Conservation (phyloP, 805 yeast genomes). For the Metschnikowia picachoensis region DNA sequence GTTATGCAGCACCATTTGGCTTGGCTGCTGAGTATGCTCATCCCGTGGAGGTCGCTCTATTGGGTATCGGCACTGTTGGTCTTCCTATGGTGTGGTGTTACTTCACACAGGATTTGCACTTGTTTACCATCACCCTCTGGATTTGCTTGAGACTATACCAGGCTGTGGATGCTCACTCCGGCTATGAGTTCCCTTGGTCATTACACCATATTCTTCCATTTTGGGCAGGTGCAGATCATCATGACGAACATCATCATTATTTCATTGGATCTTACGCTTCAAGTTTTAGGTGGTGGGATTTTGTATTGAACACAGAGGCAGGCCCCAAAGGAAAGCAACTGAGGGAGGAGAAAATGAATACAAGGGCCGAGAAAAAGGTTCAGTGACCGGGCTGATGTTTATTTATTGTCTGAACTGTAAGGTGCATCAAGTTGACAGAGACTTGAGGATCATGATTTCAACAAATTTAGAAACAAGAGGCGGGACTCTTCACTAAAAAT, state of each 20-base stretch:
- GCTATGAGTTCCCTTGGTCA: slow-evolving; percentile 97
- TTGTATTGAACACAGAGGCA: slow-evolving; percentile 80
- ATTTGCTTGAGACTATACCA: slow-evolving; percentile 84
- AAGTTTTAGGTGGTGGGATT: slow-evolving; percentile 96
- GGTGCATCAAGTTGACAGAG: no score
- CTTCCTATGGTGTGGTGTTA: slow-evolving; percentile 76
- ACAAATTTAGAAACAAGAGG: no score
- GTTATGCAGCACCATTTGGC: slow-evolving; percentile 97
- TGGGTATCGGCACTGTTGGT: slow-evolving; percentile 96
- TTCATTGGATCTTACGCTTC: slow-evolving; percentile 95
- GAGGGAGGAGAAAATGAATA: slow-evolving; percentile 64
- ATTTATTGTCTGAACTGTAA: no score
- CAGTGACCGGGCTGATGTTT: slow-evolving; percentile 6
- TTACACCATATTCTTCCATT: slow-evolving; percentile 87
- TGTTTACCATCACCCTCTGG: slow-evolving; percentile 89
- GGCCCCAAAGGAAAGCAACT: slow-evolving; percentile 74
- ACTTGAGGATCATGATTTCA: no score
- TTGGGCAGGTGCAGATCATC: slow-evolving; percentile 99
- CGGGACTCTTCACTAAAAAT: no score
- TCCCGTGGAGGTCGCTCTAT: slow-evolving; percentile 84
- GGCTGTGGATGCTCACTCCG: slow-evolving; percentile 97
- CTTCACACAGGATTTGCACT: slow-evolving; percentile 67
- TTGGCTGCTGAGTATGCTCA: slow-evolving; percentile 97
- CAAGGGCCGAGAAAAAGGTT: slow-evolving; percentile 45
- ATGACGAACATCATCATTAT: slow-evolving; percentile 94